Conservation (phyloP, 106 monocot species). For the Posidonia australis region DNA sequence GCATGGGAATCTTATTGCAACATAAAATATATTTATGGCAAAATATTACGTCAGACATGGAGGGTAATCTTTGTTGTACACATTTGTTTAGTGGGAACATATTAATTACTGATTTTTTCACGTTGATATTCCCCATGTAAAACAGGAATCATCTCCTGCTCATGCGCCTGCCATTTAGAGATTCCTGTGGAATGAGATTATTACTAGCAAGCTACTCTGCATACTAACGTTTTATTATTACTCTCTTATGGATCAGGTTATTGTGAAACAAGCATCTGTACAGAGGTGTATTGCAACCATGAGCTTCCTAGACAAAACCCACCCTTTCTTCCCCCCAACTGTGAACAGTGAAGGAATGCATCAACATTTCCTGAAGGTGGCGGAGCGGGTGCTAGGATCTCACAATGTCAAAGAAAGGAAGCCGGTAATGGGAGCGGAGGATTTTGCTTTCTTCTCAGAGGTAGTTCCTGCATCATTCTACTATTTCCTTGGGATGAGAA, state of each 20-base stretch:
- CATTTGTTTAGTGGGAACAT: too few species aligned
- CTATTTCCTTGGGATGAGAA: constrained; percentile 58
- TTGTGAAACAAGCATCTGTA: constrained; percentile 74
- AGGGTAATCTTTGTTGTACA: too few species aligned
- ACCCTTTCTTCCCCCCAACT: constrained; percentile 47
- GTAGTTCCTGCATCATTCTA: constrained; percentile 52
- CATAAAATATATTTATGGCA: too few species aligned
- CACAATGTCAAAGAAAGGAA: constrained; percentile 18
- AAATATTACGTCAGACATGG: too few species aligned
- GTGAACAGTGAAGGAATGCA: constrained; percentile 58
- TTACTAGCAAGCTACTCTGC: too few species aligned
- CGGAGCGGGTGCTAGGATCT: constrained; percentile 34
- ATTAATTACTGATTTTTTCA: too few species aligned
- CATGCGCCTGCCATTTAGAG: too few species aligned
- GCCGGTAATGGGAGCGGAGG: constrained; percentile 75
- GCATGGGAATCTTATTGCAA: too few species aligned
- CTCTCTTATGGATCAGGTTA: constrained; percentile 31
- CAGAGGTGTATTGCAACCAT: constrained; percentile 76
- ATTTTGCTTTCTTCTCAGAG: constrained; percentile 63
- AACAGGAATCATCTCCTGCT: too few species aligned
- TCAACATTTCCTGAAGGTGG: constrained; percentile 37
- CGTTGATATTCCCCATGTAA: too few species aligned
- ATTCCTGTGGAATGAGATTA: too few species aligned
- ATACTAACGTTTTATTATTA: too few species aligned
- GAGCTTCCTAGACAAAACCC: constrained; percentile 31